Evolutionary conservation across 2,329 filamentous ascomycete genomes (phyloP).

Genomic region (Aspergillus calidoustus): DNA sequence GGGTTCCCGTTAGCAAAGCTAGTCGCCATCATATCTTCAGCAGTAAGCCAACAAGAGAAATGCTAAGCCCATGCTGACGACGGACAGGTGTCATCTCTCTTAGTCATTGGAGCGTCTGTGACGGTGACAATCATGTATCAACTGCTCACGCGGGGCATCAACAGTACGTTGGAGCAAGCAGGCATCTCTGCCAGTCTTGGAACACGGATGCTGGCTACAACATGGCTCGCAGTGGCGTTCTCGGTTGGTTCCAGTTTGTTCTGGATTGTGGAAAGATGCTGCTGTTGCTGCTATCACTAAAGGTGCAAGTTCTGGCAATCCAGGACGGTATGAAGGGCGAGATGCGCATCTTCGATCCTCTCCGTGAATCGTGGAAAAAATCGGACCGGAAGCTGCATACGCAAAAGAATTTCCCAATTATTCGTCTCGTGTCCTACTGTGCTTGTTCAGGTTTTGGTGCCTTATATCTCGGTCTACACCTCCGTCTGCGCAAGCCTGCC

Average conservation of each 20-base stretch:
- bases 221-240: conserved; percentile 15
- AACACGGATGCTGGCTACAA: conserved; percentile 12
- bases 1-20: conserved; percentile 13
- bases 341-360: conserved; percentile 2
- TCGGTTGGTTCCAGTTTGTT: conserved; percentile 11
- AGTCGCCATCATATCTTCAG: conserved; percentile 10
- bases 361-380: conserved; percentile 3
- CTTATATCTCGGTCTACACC: background rate
- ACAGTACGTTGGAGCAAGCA: conserved; percentile 6
- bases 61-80: background rate
- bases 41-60: conserved; percentile 15
- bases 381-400: conserved; percentile 3
- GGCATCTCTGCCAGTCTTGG: conserved; percentile 13
- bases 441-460: conserved; percentile 9
- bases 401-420: conserved; percentile 5
- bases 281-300: conserved; percentile 14
- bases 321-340: conserved; percentile 10
- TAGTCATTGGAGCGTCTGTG: conserved; percentile 13
- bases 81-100: conserved; percentile 11
- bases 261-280: conserved; percentile 15
- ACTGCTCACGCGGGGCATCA: conserved; percentile 11
- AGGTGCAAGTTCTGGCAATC: conserved; percentile 11
- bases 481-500: background rate
- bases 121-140: conserved; percentile 14
- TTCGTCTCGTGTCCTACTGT: conserved; percentile 7